Evolutionary conservation across 768 basidiomycete genomes (phyloP).

Genomic region (Fibroporia radiculosa): DNA sequence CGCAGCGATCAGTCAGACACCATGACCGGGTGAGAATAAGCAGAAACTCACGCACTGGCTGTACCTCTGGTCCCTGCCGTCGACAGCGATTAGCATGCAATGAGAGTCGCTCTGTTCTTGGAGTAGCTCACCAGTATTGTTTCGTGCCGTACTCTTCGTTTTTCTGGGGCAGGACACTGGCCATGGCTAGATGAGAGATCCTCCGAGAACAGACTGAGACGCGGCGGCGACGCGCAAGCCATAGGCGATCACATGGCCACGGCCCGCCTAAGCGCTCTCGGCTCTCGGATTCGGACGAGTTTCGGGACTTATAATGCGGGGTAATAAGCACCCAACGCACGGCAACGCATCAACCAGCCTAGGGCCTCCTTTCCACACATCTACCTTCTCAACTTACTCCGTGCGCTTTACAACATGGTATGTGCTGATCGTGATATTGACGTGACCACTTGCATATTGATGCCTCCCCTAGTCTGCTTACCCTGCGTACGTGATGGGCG

Average conservation of each 20-base stretch:
- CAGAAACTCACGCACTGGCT: constrained; percentile 35
- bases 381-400: constrained; percentile 1
- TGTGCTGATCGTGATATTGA: not conserved
- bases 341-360: too few species aligned
- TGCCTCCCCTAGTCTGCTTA: constrained; percentile 61
- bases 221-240: not conserved
- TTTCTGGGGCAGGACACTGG: constrained; percentile 38
- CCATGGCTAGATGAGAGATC: too few species aligned
- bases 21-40: not conserved
- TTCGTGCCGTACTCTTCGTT: constrained; percentile 65
- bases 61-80: constrained; percentile 68
- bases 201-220: not conserved
- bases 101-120: not conserved
- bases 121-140: constrained; percentile 54
- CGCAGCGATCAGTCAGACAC: too few species aligned
- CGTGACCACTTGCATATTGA: not conserved
- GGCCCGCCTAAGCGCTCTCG: too few species aligned
- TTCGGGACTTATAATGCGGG: constrained; percentile 8
- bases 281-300: too few species aligned
- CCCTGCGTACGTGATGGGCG: constrained; percentile 74
- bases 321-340: constrained; percentile 1
- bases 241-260: constrained; percentile 3
- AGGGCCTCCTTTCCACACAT: not conserved
- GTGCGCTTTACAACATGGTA: not conserved
- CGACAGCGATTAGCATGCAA: too few species aligned